Evolutionary conservation across 257 asterid genomes (phyloP), one percentile per base, ranked within the genome.

Genomic region (Plantago ovata): DNA sequence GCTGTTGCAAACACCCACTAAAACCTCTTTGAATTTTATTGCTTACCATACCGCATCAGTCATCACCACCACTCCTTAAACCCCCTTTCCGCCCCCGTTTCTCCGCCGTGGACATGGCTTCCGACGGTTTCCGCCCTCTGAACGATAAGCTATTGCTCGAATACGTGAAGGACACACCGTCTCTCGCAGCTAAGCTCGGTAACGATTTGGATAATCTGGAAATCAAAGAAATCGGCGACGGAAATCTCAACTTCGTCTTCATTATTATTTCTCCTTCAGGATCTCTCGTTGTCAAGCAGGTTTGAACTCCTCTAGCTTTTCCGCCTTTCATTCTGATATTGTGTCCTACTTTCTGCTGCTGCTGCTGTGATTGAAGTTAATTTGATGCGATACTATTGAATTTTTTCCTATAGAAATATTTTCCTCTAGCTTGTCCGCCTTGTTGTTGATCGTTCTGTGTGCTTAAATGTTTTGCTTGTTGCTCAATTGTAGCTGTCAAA

Each of bases 141-240:
- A 81, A 86, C 58, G 97, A 89, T 80, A 79, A 81, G 67, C 62
- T 73, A 54, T 56, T 93, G 74, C 65, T 84, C 68, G 97, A 86
- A 57, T 93, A 86, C 65, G 28, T 93, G 53, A 86, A 81, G 78
- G 67, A 87, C 18, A 84, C 98, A 23, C 95, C 97, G 8, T 15
- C 82, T 43, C 83, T 93, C 19, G 76, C 90, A 18, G 69, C 73
- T 49, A 81, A 80, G 74, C 83, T 93, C 6, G 96, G 89, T 0
- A 58, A 73, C 43, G 72, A 82, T 51, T 72, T 86, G 36, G 89
- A 93, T 53, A 63, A 79, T 23, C 80, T 89, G 52, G 69, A 81
- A 52, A 73, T 93, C 63, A 79, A 77, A 71, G 99, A 93, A 79
- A 95, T 93, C 1, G 99, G 99, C 44, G 99, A 93, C 64, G 99